Conservation (phyloP, 306 rosid genomes). For the Begonia masoniana region DNA sequence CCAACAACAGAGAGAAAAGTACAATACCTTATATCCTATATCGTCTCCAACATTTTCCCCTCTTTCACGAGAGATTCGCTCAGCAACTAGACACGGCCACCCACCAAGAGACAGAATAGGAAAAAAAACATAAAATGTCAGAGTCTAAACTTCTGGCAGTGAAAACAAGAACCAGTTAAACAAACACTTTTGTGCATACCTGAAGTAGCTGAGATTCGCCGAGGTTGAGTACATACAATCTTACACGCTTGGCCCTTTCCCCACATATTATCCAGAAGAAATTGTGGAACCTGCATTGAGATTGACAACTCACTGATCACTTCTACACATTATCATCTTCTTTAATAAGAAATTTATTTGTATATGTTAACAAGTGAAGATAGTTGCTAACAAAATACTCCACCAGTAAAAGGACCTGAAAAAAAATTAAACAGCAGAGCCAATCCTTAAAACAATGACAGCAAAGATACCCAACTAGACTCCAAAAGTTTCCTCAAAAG, state of each 20-base stretch:
- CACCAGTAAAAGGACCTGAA: too few species aligned
- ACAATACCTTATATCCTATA: conserved; percentile 86
- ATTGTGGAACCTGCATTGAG: conserved; percentile 74
- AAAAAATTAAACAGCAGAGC: too few species aligned
- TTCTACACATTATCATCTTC: background rate
- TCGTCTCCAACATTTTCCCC: conserved; percentile 62
- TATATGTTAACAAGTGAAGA: too few species aligned
- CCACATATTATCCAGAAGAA: conserved; percentile 81
- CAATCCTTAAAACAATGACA: too few species aligned
- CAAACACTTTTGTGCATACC: conserved; percentile 25
- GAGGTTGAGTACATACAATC: conserved; percentile 89
- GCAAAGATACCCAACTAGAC: too few species aligned
- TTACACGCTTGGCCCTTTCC: conserved; percentile 73
- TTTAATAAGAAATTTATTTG: background rate
- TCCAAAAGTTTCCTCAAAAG: too few species aligned
- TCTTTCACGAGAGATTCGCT: conserved; percentile 78
- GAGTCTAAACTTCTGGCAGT: background rate
- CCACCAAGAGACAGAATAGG: conserved; percentile 3
- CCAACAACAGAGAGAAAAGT: background rate
- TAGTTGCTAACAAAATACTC: too few species aligned
- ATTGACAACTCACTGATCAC: background rate
- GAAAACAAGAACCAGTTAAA: background rate
- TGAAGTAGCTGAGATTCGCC: conserved; percentile 87
- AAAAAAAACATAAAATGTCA: conserved; percentile 1
- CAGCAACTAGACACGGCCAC: conserved; percentile 48